Base-by-base conservation (phyloP, 2,329 filamentous ascomycete genomes). In the Blumeria graminis region DNA sequence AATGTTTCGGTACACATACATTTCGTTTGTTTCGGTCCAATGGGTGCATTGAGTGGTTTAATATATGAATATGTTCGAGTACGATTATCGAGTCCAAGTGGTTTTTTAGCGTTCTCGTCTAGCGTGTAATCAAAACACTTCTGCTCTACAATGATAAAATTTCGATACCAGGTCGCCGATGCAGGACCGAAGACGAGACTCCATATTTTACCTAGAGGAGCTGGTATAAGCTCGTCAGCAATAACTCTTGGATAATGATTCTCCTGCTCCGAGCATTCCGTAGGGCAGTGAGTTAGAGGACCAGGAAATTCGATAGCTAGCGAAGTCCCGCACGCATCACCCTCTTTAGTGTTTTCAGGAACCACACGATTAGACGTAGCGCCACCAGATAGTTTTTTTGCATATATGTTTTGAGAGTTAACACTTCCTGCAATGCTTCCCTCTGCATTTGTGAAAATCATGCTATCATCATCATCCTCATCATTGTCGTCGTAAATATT, bases 1-100 rank as follows among this genome's bases (percentile, higher is more conserved):
- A 98, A 66, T 4, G 76, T 84, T 69, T 94, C 88, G 0, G 80
- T 84, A 54, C 87, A 88, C 58, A 93, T 83, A 68, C 92, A 98
- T 66, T 94, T 95, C 11, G 92, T 98, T 70, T 94, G 86, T 66
- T 78, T 92, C 0, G 92, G 92, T 0, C 92, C 92, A 61, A 98
- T 90, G 0, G 86, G 75, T 1, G 75, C 85, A 63, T 81, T 77
- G 1, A 98, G 72, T 1, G 92, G 92, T 67, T 95, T 96, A 70
- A 94, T 94, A 67, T 95, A 98, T 1, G 81, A 82, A 66, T 83
- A 94, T 18, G 72, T 79, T 50, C 89, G 78, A 3, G 76, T 76
- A 66, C 81, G 85, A 69, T 82, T 85, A 16, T 93, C 86, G 52
- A 79, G 76, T 3, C 78, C 78, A 28, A 93, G 69, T 0, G 85